Evolutionary conservation across 352 stramenopile species (phyloP).

Genomic region (Blastocystis hominis): DNA sequence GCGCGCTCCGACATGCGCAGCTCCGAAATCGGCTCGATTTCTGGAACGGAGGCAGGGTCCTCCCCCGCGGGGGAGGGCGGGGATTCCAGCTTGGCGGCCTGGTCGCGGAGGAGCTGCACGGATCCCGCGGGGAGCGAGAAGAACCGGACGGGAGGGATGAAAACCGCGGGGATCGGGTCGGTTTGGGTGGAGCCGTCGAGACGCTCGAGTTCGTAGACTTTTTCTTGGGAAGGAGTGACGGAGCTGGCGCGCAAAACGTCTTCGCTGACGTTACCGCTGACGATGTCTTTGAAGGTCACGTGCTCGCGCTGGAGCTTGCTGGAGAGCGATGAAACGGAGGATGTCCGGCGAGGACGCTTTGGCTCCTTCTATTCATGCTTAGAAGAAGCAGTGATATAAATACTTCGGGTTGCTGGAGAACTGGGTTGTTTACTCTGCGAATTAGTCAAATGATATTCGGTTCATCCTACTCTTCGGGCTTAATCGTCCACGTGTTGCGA

Average conservation of each 20-base stretch:
- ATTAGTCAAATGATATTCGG: neutral
- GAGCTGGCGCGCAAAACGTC: neutral
- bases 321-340: neutral
- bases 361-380: neutral
- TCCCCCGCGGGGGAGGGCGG: neutral
- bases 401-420: neutral
- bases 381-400: neutral
- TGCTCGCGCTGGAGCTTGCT: neutral
- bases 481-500: slow-evolving; percentile 50
- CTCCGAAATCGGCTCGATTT: neutral
- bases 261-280: slow-evolving; percentile 12
- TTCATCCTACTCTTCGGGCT: neutral
- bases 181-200: slow-evolving; percentile 9
- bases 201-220: slow-evolving; percentile 17
- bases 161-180: neutral
- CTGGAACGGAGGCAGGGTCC: neutral
- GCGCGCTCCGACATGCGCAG: neutral
- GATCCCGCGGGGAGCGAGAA: neutral
- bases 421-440: neutral
- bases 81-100: neutral
- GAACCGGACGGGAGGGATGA: slow-evolving; percentile 1
- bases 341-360: neutral
- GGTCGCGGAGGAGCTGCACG: neutral
- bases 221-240: neutral
- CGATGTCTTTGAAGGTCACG: slow-evolving; percentile 31